Evolutionary conservation across 257 asterid species (phyloP), one percentile per base, ranked within the genome.

Genomic region (Lantana camara): DNA sequence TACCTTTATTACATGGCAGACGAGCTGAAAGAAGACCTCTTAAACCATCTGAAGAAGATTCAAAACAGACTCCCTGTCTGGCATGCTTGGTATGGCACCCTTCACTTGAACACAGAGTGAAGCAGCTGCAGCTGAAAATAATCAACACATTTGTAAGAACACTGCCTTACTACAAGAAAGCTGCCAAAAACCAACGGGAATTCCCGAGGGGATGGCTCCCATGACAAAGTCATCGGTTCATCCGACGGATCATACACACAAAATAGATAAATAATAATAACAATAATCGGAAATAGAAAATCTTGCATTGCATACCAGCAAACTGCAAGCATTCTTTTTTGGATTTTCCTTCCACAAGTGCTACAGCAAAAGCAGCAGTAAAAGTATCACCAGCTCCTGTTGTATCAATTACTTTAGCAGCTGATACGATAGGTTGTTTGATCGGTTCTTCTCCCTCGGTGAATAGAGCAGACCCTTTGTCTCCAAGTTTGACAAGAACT

Each of bases 81-180:
- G 99, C 97, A 90, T 90, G 85, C 97, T 93, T 19, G 96, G 97
- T 75, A 93, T 93, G 70, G 97, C 96, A 30, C 97, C 99, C 81
- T 93, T 90, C 67, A 93, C 97, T 82, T 90, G 97, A 72, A 93
- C 86, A 77, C 99, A 93, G 14, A 93, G 88, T 10, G 97, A 87
- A 63, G 99, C 97, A 24, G 97, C 99, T 19, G 96, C 95, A 63
- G 99, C 99, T 93, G 92, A 67, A 70, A 63, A 53, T 32, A 55
- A 54, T 41, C 32, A 38, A 23, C 57, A 35, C 16, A 12, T 50
- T 67, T 7, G 44, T 79, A n/a, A 17, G 78, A 71, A 44, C 38
- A 16, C 40, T 19, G n/a, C n/a, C n/a, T n/a, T n/a, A n/a, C n/a
- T n/a, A n/a, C n/a, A n/a, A n/a, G n/a, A n/a, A n/a, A n/a, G n/a